Evolutionary conservation across 2,329 filamentous ascomycete species (phyloP), one percentile per base, ranked within the genome.

Genomic region (Elsinoe fawcettii): DNA sequence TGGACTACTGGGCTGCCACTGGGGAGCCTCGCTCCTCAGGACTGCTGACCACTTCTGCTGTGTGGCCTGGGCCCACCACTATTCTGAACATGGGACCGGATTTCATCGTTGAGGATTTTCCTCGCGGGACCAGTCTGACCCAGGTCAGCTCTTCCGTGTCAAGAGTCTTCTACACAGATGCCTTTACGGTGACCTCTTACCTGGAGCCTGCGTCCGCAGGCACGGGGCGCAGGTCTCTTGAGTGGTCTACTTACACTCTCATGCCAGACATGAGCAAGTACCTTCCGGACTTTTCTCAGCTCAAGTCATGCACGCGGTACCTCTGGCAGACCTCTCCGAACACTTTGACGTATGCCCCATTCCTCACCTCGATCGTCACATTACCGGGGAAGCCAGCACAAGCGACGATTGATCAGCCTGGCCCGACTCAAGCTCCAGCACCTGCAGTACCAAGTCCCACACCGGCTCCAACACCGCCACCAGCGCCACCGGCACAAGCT

Each of bases 201-300:
- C 41, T 25, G 18, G 41, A 46, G 11, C 41, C 41, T 23, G 20
- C 20, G 7, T 18, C 9, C 12, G 41, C 41, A 4, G n/a, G 12
- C 22, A 12, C 20, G 12, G 41, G 41, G 5, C 18, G 9, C 12
- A 12, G 22, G 20, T 25, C 41, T 23, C 41, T 46, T 9, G 41
- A 46, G n/a, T 46, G 41, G 41, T 46, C 11, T 9, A 46, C 41
- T 1, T 46, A 46, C 22, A 46, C 41, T 8, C 49, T 37, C 32
- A 53, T 53, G 49, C 49, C 49, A 23, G 49, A 53, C 20, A 30
- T 53, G 30, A 53, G 30, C 49, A 53, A 53, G 18, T 25, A 34
- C 5, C 20, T 37, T 9, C 49, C 49, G 8, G 32, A 53, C 20
- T 25, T 53, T n/a, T 7, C 49, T 2, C 25, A 53, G 25, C 30